phyloP scores from a whole-genome alignment of 345 rosid genomes.

The Ricinus communis region DNA sequence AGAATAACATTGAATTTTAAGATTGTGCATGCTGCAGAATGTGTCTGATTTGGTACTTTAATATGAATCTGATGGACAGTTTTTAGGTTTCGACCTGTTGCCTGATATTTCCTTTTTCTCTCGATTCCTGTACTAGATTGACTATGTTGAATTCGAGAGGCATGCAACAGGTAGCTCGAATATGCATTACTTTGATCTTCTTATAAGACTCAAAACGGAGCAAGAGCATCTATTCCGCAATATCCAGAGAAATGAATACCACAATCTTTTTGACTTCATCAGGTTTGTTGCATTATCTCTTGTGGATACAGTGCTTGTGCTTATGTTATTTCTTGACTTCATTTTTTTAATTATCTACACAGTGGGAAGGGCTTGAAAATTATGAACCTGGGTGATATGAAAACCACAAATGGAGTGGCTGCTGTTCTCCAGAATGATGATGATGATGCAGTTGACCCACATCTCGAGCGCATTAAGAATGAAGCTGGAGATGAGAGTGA shows the following conservation, averaged over 20 bases:
- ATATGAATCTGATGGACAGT: neutral
- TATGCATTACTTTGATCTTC: constrained; percentile 99
- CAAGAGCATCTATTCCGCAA: constrained; percentile 97
- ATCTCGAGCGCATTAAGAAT: constrained; percentile 82
- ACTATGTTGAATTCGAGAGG: constrained; percentile 96
- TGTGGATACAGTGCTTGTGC: neutral
- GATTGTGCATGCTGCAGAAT: no score
- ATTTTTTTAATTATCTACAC: constrained; percentile 23
- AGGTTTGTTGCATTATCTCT: constrained; percentile 44
- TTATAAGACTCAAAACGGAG: constrained; percentile 82
- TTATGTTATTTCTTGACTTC: constrained; percentile 4
- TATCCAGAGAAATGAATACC: constrained; percentile 95
- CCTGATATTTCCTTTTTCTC: neutral
- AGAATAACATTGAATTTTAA: no score
- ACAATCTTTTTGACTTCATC: constrained; percentile 79
- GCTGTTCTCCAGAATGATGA: constrained; percentile 73
- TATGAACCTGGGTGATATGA: constrained; percentile 77
- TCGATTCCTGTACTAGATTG: constrained; percentile 50
- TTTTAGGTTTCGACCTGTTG: constrained; percentile 9
- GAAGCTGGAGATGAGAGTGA: constrained; percentile 96
- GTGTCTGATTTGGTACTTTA: neutral
- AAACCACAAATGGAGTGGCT: constrained; percentile 63
- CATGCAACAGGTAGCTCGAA: constrained; percentile 98
- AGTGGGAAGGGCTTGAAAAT: constrained; percentile 87
- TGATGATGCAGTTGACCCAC: constrained; percentile 91